Percentiles rank a stretch among this genome's conserved stretches.
phyloP scores from a whole-genome alignment of 1,284 basidiomycete species.

The Mrakiaceae sp. region DNA sequence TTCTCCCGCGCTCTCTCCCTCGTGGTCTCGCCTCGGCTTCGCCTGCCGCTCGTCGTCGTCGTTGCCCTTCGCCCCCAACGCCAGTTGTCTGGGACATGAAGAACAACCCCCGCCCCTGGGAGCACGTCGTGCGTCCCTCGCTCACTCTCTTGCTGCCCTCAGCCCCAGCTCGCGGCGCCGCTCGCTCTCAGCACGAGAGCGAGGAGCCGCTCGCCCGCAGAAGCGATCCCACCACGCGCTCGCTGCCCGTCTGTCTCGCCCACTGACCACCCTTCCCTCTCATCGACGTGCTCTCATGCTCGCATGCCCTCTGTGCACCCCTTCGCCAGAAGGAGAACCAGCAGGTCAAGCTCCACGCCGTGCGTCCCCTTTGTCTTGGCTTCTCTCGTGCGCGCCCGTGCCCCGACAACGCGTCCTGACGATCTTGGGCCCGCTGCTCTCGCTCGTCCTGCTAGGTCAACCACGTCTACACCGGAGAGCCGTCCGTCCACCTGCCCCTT shows the following conservation, averaged over 20 bases:
- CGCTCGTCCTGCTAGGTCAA: constrained; percentile 2
- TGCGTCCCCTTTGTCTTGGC: constrained; percentile 31
- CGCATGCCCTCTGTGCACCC: too few species aligned
- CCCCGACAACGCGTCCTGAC: background rate
- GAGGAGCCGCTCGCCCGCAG: too few species aligned
- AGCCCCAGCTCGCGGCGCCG: too few species aligned
- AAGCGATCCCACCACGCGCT: too few species aligned
- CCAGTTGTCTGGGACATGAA: constrained; percentile 63
- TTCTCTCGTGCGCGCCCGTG: background rate
- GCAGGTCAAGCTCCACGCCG: constrained; percentile 54
- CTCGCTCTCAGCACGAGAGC: too few species aligned
- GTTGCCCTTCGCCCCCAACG: background rate
- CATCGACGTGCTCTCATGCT: too few species aligned
- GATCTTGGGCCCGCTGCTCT: background rate
- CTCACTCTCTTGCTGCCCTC: too few species aligned
- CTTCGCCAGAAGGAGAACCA: constrained; percentile 44
- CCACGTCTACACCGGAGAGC: constrained; percentile 17
- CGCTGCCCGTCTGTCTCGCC: too few species aligned
- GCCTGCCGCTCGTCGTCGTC: background rate
- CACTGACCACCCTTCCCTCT: too few species aligned
- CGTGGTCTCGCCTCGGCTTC: background rate
- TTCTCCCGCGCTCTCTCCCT: background rate
- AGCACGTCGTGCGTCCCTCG: constrained; percentile 39
- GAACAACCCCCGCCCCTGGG: constrained; percentile 67
- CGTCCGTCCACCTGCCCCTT: background rate